These are phyloP conservation scores for Neurospora sp. DNA, from an alignment of 495 filamentous ascomycete species.

Conservation along the genomic window DNA sequence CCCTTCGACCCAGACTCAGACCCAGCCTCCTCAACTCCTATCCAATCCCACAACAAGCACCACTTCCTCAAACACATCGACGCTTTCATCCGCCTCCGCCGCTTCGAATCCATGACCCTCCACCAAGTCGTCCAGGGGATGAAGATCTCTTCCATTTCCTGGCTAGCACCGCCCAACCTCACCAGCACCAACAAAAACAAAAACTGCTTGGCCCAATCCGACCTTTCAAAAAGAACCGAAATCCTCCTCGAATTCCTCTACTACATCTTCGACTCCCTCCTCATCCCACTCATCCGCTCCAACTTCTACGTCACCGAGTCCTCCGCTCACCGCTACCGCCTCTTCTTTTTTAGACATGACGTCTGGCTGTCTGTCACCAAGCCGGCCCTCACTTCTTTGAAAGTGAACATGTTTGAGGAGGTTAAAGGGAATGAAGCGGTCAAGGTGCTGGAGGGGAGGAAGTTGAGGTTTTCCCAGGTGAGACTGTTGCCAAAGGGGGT, in stretches of 20 bases:
- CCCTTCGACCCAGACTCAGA: background rate
- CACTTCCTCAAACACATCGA: conserved; percentile 58
- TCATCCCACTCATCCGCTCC: conserved; percentile 76
- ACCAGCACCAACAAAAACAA: too few species aligned
- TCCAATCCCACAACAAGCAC: conserved; percentile 46
- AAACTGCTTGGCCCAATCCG: too few species aligned
- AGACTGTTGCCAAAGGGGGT: conserved; percentile 64
- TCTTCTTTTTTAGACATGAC: conserved; percentile 95
- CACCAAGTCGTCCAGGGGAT: conserved; percentile 38
- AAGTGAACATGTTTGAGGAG: conserved; percentile 69
- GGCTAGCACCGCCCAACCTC: too few species aligned
- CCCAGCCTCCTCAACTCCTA: background rate
- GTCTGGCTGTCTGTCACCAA: conserved; percentile 71
- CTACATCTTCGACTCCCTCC: conserved; percentile 67
- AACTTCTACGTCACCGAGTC: conserved; percentile 91
- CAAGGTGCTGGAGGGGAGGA: too few species aligned
- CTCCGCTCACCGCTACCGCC: conserved; percentile 61
- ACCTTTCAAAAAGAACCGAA: too few species aligned
- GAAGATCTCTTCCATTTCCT: too few species aligned
- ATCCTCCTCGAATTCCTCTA: too few species aligned
- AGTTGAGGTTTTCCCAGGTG: conserved; percentile 56
- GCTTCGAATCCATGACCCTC: conserved; percentile 71
- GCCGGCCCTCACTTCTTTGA: conserved; percentile 55
- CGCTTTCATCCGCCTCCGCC: conserved; percentile 63
- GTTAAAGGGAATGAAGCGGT: conserved; percentile 29